Base-by-base conservation (phyloP, 176 grass and related monocot genomes). In the Chrysopogon serrulatus region DNA sequence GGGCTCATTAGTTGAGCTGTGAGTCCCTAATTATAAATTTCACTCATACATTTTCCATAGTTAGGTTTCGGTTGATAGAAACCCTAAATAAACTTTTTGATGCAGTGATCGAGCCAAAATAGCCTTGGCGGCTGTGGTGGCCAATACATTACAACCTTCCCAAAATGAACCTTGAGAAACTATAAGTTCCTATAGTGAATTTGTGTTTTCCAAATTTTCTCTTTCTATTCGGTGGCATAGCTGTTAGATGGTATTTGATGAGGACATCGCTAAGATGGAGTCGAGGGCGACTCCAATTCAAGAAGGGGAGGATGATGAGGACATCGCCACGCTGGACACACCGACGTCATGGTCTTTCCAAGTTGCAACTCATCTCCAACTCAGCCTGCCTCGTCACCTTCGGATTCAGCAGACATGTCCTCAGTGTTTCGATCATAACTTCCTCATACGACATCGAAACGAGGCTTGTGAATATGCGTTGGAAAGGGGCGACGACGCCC, bases 21-120 rank as follows among this genome's bases (percentile, higher is more conserved):
- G 82, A 89, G 92, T 91, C 31, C 66, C 79, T 13, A 63, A n/a
- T 65, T 27, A 63, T 77, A 78, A 72, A 68, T 71, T 81, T 42
- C 45, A 19, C 26, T 47, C 24, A 42, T 21, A 64, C 68, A n/a
- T 62, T 83, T 67, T 89, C 77, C 36, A 45, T 45, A 70, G 60
- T 82, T 23, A 8, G 15, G 44, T n/a, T 66, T 86, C 79, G 65
- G 64, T 76, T 72, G 81, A 67, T 74, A 85, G 79, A 56, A 14
- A 35, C 62, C 41, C 60, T 56, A 64, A 33, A 56, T 76, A 35
- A 43, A 56, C 35, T 41, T 84, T 72, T 65, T n/a, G 11, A 73
- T 88, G 83, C 87, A 98, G 95, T 82, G 95, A 98, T 77, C 93
- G 88, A 95, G 90, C 85, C 90, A 93, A 47, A 98, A 98, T 77